phyloP scores from a whole-genome alignment of 768 basidiomycete genomes.

The Termitomyces sp. region DNA sequence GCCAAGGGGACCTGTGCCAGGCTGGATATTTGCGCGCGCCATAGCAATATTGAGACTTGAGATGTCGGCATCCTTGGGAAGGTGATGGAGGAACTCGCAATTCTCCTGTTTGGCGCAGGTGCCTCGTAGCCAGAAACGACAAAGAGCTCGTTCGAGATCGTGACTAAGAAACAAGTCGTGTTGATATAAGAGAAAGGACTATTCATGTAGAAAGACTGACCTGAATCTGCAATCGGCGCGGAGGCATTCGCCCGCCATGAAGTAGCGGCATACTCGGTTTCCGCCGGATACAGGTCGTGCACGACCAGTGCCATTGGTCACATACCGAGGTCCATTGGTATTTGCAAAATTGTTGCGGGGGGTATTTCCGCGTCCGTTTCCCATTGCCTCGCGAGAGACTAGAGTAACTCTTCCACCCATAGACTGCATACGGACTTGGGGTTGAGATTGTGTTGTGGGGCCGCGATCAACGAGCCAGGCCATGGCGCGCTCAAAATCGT shows the following conservation, averaged over 20 bases:
- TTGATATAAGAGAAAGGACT: background rate
- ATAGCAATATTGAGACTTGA: slow-evolving; percentile 62
- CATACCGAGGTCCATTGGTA: slow-evolving; percentile 33
- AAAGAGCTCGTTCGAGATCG: slow-evolving; percentile 89
- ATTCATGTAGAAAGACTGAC: slow-evolving; percentile 34
- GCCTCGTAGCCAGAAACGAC: slow-evolving; percentile 96
- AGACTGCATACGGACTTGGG: slow-evolving; percentile 49
- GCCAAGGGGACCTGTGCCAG: slow-evolving; percentile 36
- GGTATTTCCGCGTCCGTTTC: slow-evolving; percentile 36
- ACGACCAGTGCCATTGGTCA: slow-evolving; percentile 37
- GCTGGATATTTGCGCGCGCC: slow-evolving; percentile 56
- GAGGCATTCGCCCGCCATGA: slow-evolving; percentile 92
- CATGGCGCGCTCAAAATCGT: slow-evolving; percentile 96
- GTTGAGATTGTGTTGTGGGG: slow-evolving; percentile 35
- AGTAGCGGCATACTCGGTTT: slow-evolving; percentile 91
- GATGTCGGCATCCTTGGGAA: slow-evolving; percentile 83
- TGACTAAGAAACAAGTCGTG: slow-evolving; percentile 48
- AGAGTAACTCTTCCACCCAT: slow-evolving; percentile 66
- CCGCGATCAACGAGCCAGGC: slow-evolving; percentile 84
- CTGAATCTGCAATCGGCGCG: slow-evolving; percentile 97
- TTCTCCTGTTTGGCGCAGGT: slow-evolving; percentile 95
- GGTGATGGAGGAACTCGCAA: slow-evolving; percentile 94
- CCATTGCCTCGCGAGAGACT: slow-evolving; percentile 48
- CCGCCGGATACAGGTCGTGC: slow-evolving; percentile 49
- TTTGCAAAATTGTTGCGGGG: slow-evolving; percentile 25